Conservation (phyloP, 2,329 filamentous ascomycete species). For the Balansia obtecta region DNA sequence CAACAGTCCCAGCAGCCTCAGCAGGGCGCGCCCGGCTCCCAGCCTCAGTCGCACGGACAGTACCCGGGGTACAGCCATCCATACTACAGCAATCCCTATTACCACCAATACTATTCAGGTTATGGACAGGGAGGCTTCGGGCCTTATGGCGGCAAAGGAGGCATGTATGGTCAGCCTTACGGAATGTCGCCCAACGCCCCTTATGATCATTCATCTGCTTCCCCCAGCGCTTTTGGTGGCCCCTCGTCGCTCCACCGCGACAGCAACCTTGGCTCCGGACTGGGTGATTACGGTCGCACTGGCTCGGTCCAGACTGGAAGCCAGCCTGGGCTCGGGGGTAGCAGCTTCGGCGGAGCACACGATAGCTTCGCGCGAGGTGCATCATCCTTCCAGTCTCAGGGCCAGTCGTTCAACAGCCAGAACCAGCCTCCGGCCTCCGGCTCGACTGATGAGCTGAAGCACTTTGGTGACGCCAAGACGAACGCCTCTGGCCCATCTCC, state of each 20-base stretch:
- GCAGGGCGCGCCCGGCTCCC: constrained; percentile 28
- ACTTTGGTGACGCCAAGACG: constrained; percentile 43
- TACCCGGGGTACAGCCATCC: constrained; percentile 44
- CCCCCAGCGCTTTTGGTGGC: constrained; percentile 38
- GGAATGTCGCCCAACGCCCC: constrained; percentile 43
- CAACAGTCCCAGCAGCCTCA: constrained; percentile 21
- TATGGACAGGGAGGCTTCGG: constrained; percentile 40
- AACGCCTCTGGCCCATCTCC: constrained; percentile 40
- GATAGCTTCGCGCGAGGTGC: constrained; percentile 42
- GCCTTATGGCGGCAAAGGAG: constrained; percentile 42
- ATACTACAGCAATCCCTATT: constrained; percentile 52
- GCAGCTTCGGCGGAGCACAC: constrained; percentile 40
- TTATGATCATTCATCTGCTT: constrained; percentile 43
- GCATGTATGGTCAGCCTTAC: constrained; percentile 44
- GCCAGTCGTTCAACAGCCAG: constrained; percentile 39
- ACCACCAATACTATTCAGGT: constrained; percentile 45
- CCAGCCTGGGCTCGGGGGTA: constrained; percentile 37
- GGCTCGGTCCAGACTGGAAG: constrained; percentile 36
- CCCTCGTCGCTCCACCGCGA: constrained; percentile 43
- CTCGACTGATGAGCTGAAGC: constrained; percentile 43
- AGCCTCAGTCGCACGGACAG: constrained; percentile 33
- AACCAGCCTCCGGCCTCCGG: constrained; percentile 31
- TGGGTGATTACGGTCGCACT: constrained; percentile 42
- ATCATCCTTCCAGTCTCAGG: constrained; percentile 42
- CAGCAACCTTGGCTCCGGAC: constrained; percentile 34